These are phyloP conservation scores for Areca catechu DNA, from an alignment of 176 grass and related monocot species.

Conservation along the genomic window DNA sequence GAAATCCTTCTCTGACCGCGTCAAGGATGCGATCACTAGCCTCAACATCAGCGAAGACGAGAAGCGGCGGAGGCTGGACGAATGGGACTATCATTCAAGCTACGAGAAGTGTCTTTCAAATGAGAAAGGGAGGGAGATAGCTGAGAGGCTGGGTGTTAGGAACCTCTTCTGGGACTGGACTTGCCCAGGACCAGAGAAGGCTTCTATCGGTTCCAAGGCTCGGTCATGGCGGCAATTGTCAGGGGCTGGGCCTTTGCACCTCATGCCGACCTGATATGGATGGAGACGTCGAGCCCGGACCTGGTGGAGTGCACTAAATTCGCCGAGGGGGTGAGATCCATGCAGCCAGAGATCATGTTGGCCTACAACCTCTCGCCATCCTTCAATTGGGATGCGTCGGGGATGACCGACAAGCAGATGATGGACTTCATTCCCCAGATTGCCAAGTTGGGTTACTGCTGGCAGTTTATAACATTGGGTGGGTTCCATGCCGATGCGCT, in stretches of 20 bases:
- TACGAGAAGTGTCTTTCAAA: conserved; percentile 51
- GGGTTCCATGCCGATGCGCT: conserved; percentile 97
- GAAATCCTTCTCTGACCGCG: conserved; percentile 69
- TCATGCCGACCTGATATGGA: conserved; percentile 81
- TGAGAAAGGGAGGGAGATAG: conserved; percentile 48
- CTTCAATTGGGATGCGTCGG: conserved; percentile 96
- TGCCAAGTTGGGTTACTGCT: conserved; percentile 53
- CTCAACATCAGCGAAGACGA: conserved; percentile 23
- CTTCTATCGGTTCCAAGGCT: conserved; percentile 81
- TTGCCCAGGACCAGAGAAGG: conserved; percentile 75
- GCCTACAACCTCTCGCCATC: conserved; percentile 98
- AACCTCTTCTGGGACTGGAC: conserved; percentile 89
- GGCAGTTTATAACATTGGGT: conserved; percentile 95
- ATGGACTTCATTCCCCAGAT: conserved; percentile 65
- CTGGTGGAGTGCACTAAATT: conserved; percentile 65
- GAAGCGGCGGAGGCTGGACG: conserved; percentile 44
- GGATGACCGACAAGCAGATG: conserved; percentile 74
- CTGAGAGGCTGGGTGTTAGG: conserved; percentile 41
- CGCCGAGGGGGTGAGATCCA: conserved; percentile 45
- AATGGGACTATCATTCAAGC: conserved; percentile 45
- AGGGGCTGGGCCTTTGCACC: conserved; percentile 59
- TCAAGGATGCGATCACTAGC: conserved; percentile 36
- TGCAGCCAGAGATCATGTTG: conserved; percentile 53
- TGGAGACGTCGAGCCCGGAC: conserved; percentile 94
- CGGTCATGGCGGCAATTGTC: conserved; percentile 59